Conservation (phyloP, 1,139 yeast genomes). For the Zygosaccharomyces sapae region DNA sequence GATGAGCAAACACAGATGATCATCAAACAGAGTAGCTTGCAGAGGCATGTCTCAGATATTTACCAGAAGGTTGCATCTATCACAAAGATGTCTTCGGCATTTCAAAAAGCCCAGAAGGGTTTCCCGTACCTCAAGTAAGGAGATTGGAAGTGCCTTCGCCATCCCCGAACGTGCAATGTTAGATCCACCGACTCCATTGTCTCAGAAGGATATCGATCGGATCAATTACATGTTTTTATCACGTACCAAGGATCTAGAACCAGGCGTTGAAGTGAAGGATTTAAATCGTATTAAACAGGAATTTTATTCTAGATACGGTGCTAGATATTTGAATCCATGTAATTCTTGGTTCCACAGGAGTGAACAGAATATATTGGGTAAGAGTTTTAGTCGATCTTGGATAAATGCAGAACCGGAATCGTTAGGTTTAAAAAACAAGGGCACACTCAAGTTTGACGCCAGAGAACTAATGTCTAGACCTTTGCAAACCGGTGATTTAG, state of each 20-base stretch:
- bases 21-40: not conserved
- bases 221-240: conserved; percentile 14
- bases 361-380: conserved; percentile 1
- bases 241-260: conserved; percentile 30
- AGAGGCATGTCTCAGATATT: conserved; percentile 2
- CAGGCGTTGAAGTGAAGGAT: conserved; percentile 27
- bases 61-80: conserved; percentile 5
- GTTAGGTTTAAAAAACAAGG: not conserved
- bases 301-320: conserved; percentile 19
- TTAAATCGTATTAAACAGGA: conserved; percentile 22
- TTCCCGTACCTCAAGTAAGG: not conserved
- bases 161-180: not conserved
- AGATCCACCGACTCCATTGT: conserved; percentile 2
- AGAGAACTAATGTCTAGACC: conserved; percentile 25
- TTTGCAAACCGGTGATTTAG: conserved; percentile 45
- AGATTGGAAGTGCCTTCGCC: not conserved
- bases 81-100: conserved; percentile 2
- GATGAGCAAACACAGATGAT: not conserved
- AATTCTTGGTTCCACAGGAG: conserved; percentile 22
- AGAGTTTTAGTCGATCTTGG: conserved; percentile 4
- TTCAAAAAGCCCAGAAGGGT: not conserved
- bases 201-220: conserved; percentile 9
- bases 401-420: conserved; percentile 10
- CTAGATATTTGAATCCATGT: conserved; percentile 28
- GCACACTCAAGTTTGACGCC: conserved; percentile 9